Conservation (phyloP, 2,329 filamentous ascomycete genomes). For the Byssochlamys sp. region DNA sequence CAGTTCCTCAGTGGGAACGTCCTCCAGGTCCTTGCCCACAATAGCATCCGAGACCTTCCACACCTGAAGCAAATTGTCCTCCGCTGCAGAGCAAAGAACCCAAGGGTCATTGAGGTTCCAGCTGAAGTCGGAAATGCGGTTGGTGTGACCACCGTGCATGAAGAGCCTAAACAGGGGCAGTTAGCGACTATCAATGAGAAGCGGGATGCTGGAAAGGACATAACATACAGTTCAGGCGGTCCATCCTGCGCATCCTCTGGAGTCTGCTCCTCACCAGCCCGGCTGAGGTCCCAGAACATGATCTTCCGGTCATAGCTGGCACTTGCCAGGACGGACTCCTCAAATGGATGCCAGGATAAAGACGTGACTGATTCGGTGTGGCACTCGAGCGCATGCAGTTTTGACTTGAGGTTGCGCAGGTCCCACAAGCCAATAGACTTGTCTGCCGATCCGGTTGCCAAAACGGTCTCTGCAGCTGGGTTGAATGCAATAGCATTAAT, state of each 20-base stretch:
- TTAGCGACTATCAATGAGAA: neutral
- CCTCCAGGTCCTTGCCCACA: constrained; percentile 65
- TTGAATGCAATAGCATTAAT: constrained; percentile 97
- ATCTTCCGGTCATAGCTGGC: constrained; percentile 87
- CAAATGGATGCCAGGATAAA: constrained; percentile 86
- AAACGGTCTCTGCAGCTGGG: constrained; percentile 74
- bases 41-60: constrained; percentile 81
- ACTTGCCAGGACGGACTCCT: constrained; percentile 79
- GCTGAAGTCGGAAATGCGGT: constrained; percentile 89
- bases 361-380: constrained; percentile 86
- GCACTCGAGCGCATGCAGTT: constrained; percentile 79
- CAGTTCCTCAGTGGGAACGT: constrained; percentile 67
- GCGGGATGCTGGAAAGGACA: constrained; percentile 1
- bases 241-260: constrained; percentile 93
- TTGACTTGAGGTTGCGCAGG: constrained; percentile 77
- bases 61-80: constrained; percentile 92
- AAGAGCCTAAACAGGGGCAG: constrained; percentile 54
- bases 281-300: constrained; percentile 91
- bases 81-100: constrained; percentile 89
- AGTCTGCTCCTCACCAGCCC: constrained; percentile 85
- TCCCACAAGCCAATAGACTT: constrained; percentile 96
- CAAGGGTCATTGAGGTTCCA: constrained; percentile 97
- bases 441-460: constrained; percentile 89
- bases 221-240: constrained; percentile 75
- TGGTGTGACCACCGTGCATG: constrained; percentile 98